A percentile compares a stretch with the other conserved stretches of the same genome.
Conservation (phyloP, 2,329 filamentous ascomycete genomes). For the Cladophialophora yegresii region DNA sequence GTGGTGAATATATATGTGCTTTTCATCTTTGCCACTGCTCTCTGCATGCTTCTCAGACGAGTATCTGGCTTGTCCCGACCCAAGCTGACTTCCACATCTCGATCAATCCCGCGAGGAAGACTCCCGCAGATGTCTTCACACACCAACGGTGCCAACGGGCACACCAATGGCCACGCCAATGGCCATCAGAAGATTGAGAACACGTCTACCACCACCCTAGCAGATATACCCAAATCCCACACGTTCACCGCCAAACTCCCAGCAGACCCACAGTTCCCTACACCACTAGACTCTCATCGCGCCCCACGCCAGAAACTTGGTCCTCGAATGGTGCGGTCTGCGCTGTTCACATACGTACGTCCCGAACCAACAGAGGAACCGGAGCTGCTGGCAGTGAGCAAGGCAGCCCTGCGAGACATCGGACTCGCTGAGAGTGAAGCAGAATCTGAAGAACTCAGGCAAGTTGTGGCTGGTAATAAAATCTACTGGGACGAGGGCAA, state of each 20-base stretch:
- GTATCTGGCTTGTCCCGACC: slow-evolving; percentile 21
- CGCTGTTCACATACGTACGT: slow-evolving; percentile 86
- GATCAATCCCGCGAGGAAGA: slow-evolving; percentile 39
- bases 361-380: slow-evolving; percentile 71
- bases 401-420: slow-evolving; percentile 76
- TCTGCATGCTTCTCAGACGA: slow-evolving; percentile 29
- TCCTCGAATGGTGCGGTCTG: slow-evolving; percentile 80
- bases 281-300: slow-evolving; percentile 76
- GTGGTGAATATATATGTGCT: slow-evolving; percentile 5
- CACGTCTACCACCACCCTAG: slow-evolving; percentile 37
- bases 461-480: slow-evolving; percentile 78
- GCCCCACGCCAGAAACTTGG: slow-evolving; percentile 74
- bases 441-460: slow-evolving; percentile 70
- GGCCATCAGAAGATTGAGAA: slow-evolving; percentile 3
- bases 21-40: slow-evolving; percentile 13
- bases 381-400: slow-evolving; percentile 79
- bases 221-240: slow-evolving; percentile 64
- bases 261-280: slow-evolving; percentile 74
- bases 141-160: slow-evolving; percentile 32
- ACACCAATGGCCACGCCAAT: slow-evolving; percentile 17
- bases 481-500: slow-evolving; percentile 72
- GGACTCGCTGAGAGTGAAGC: slow-evolving; percentile 70
- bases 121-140: slow-evolving; percentile 52
- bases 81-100: slow-evolving; percentile 3
- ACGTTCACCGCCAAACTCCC: slow-evolving; percentile 69